A percentile compares a stretch with the other conserved stretches of the same genome.
These are phyloP conservation scores for Wallemia mellicola DNA, from an alignment of 1,284 basidiomycete genomes.

Conservation along the genomic window DNA sequence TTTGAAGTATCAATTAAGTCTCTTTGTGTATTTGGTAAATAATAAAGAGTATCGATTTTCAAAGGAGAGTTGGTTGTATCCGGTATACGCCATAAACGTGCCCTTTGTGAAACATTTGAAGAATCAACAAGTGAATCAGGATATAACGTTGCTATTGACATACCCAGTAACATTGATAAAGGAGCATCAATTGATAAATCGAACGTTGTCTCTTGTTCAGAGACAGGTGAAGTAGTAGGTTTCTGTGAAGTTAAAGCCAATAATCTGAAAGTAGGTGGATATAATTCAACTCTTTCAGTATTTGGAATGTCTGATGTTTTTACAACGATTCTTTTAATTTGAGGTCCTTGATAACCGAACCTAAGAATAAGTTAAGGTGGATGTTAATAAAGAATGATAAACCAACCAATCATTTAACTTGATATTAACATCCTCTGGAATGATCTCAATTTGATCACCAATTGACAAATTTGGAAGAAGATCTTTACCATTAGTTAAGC, in stretches of 20 bases:
- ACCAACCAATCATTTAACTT: slow-evolving; percentile 34
- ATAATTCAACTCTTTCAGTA: background rate
- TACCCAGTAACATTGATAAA: slow-evolving; percentile 5
- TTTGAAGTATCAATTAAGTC: background rate
- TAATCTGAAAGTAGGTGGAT: slow-evolving; percentile 1
- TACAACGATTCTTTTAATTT: slow-evolving; percentile 36
- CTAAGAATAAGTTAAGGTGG: slow-evolving; percentile 2
- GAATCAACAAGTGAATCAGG: slow-evolving; percentile 1
- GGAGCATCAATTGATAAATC: slow-evolving; percentile 8
- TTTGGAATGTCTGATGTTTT: slow-evolving; percentile 4
- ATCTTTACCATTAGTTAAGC: background rate
- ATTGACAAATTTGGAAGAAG: slow-evolving; percentile 12
- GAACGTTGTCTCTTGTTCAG: slow-evolving; percentile 17
- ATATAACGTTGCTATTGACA: background rate
- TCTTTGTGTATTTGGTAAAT: slow-evolving; percentile 2
- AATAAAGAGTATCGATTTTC: slow-evolving; percentile 9
- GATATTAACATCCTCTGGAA: slow-evolving; percentile 43
- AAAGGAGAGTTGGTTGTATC: slow-evolving; percentile 7
- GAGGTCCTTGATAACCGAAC: slow-evolving; percentile 27
- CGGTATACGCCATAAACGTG: background rate
- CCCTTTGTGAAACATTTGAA: slow-evolving; percentile 1
- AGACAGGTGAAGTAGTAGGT: slow-evolving; percentile 12
- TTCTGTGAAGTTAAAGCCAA: slow-evolving; percentile 10
- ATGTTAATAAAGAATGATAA: slow-evolving; percentile 2
- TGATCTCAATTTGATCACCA: slow-evolving; percentile 42